Base-by-base conservation (phyloP, 1,284 basidiomycete genomes). In the Sanghuangporus baumii region DNA sequence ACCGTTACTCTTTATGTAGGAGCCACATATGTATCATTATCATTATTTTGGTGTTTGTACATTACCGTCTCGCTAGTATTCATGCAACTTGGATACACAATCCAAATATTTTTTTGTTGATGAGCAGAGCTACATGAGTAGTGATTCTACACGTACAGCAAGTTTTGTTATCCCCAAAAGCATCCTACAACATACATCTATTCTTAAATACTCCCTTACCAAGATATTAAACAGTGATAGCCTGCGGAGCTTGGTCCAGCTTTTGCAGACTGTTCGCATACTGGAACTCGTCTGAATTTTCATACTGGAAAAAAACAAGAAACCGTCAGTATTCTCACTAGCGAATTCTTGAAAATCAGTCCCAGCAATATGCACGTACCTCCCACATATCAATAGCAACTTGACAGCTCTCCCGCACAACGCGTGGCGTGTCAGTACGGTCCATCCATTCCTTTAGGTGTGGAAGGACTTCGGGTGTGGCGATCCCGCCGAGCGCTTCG, bases 331-430 rank as follows among this genome's bases (percentile, higher is more conserved):
- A 12, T 3, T 2, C 9, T 1, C 37, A 23, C 1, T 20, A 6
- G 2, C 43, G 43, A n/a, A 14, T 26, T 61, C 6, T 9, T 55
- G 50, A 55, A 59, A 59, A 58, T 47, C 3, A 64, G 47, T 23
- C 40, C 36, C 26, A 43, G 47, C 16, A 11, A 37, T 3, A 9
- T 38, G 2, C 23, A 73, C 84, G 37, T 63, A 90, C 90, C 89
- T 96, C 92, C 85, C 90, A 96, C 94, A 98, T 96, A 74, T 99
- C 97, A 61, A 99, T 84, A 0, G 96, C 97, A 58, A 99, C 89
- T 71, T 96, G 87, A 76, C 97, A 99, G 69, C 94, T 97, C 76
- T 99, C 96, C 59, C 91, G 83, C 1, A 99, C 97, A 11, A 99
- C 96, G 7, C 85, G 77, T 0, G 96, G 96, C 5, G 93, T 87